Percentiles rank a stretch among this genome's conserved stretches.
phyloP scores from a whole-genome alignment of 805 yeast genomes.

The Saccharomyces cerevisiae region DNA sequence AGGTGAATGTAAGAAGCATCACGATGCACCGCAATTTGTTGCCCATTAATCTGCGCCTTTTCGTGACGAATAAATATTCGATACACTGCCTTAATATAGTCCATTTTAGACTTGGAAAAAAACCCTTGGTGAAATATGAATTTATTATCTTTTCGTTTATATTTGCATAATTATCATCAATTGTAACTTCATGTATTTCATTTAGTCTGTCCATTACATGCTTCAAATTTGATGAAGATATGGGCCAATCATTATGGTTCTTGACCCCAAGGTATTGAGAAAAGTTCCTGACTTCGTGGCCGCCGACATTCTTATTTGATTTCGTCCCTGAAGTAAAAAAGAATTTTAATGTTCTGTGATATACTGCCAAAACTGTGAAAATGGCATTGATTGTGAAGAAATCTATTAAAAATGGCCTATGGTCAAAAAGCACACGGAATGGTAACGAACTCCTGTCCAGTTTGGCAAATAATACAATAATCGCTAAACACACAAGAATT shows the following conservation, averaged over 20 bases:
- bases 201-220: constrained; percentile 19
- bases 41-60: background rate
- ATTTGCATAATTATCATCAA: constrained; percentile 6
- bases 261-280: background rate
- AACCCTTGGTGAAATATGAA: constrained; percentile 16
- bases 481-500: background rate
- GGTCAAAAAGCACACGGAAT: background rate
- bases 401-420: background rate
- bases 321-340: background rate
- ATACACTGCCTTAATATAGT: constrained; percentile 22
- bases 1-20: background rate
- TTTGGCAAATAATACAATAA: background rate
- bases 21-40: background rate
- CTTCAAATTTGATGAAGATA: constrained; percentile 11
- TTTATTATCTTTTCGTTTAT: constrained; percentile 15
- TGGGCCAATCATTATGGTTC: constrained; percentile 8
- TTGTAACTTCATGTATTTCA: constrained; percentile 21
- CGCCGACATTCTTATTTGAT: background rate
- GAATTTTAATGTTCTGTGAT: background rate
- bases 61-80: constrained; percentile 1
- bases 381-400: background rate
- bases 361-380: background rate
- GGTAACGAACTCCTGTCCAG: background rate
- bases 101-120: constrained; percentile 22
- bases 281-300: background rate